Percentiles rank a stretch among this genome's conserved stretches.
Conservation (phyloP, 2,329 filamentous ascomycete genomes). For the Tolypocladium amazonense region DNA sequence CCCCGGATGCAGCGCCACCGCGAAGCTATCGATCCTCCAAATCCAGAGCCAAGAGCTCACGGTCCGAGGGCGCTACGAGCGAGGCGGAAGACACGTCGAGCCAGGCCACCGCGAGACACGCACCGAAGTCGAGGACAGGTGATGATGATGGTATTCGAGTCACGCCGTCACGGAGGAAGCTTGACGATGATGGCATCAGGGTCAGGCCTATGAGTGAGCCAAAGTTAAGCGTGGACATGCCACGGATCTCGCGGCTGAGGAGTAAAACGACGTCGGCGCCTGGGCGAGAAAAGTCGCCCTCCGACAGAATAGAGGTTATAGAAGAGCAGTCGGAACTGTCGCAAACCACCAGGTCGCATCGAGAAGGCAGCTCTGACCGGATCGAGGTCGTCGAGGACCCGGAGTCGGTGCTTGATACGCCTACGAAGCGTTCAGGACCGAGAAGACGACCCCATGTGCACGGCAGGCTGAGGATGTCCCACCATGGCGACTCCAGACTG, state of each 20-base stretch:
- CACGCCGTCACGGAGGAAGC: constrained; percentile 23
- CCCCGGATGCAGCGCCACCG: constrained; percentile 28
- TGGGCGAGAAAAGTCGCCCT: constrained; percentile 8
- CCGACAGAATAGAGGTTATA: constrained; percentile 17
- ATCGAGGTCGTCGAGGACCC: constrained; percentile 24
- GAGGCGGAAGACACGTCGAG: constrained; percentile 15
- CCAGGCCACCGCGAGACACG: constrained; percentile 16
- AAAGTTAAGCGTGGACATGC: constrained; percentile 4
- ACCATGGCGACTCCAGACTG: constrained; percentile 9
- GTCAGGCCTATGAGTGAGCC: constrained; percentile 17
- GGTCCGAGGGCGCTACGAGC: constrained; percentile 14
- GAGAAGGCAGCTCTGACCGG: constrained; percentile 10
- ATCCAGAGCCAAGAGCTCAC: constrained; percentile 18
- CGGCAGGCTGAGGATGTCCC: constrained; percentile 14
- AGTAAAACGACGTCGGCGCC: constrained; percentile 17
- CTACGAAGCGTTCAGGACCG: constrained; percentile 23
- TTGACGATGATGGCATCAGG: constrained; percentile 18
- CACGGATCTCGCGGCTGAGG: constrained; percentile 12
- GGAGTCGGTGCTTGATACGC: constrained; percentile 25
- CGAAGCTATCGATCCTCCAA: constrained; percentile 25
- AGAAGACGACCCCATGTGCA: constrained; percentile 16
- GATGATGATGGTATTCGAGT: constrained; percentile 34
- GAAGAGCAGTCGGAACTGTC: constrained; percentile 13
- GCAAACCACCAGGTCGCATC: constrained; percentile 1
- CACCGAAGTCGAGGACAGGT: constrained; percentile 10